Evolutionary conservation across 805 yeast genomes (phyloP).

Genomic region (Metschnikowia cerradonensis): DNA sequence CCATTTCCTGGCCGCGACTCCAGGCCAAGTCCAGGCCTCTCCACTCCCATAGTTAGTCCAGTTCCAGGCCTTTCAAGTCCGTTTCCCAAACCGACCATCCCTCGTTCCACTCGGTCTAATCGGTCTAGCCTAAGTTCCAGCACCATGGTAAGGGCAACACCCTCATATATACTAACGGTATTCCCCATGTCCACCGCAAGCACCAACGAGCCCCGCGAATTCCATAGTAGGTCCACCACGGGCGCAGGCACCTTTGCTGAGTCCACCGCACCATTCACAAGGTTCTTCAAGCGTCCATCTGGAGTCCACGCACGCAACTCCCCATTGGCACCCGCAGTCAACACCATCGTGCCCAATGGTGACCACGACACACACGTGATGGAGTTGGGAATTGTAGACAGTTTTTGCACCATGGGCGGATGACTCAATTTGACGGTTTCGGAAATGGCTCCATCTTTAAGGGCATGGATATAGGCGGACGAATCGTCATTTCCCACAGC

Average conservation of each 20-base stretch:
- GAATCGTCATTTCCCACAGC: constrained; percentile 55
- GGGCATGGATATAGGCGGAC: constrained; percentile 42
- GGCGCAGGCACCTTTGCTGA: constrained; percentile 26
- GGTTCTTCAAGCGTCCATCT: constrained; percentile 60
- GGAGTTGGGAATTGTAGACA: constrained; percentile 18
- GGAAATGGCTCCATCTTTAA: constrained; percentile 24
- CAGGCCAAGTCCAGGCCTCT: too few relatives aligned
- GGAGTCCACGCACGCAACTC: constrained; percentile 76
- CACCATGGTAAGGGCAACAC: constrained; percentile 35
- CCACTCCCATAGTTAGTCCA: too few relatives aligned
- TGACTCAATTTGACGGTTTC: constrained; percentile 33
- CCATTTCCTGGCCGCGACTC: too few relatives aligned
- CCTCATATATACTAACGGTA: constrained; percentile 60
- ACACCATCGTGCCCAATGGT: constrained; percentile 55
- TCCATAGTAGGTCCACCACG: constrained; percentile 60
- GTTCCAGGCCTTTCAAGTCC: too few relatives aligned
- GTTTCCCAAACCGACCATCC: too few relatives aligned
- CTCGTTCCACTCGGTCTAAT: too few relatives aligned
- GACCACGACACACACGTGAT: constrained; percentile 54
- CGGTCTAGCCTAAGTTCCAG: constrained; percentile 18
- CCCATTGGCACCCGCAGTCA: constrained; percentile 67
- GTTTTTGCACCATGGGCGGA: constrained; percentile 26
- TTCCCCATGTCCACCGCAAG: constrained; percentile 52
- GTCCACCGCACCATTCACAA: constrained; percentile 25
- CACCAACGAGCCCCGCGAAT: constrained; percentile 47